phyloP scores from a whole-genome alignment of 495 filamentous ascomycete genomes.

The Podospora sp. region DNA sequence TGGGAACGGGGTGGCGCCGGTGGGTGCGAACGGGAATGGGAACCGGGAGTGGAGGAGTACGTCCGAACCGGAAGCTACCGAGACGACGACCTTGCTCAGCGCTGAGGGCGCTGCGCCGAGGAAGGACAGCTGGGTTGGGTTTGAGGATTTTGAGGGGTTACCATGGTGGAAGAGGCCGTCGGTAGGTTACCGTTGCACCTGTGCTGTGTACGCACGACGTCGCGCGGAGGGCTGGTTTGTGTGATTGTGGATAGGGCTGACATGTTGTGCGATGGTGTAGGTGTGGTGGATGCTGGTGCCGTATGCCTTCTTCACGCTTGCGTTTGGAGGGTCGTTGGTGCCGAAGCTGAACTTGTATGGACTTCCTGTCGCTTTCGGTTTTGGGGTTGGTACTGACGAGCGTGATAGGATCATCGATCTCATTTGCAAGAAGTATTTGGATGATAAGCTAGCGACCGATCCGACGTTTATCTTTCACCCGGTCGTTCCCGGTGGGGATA shows the following conservation, averaged over 20 bases:
- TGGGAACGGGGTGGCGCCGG: neutral
- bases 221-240: neutral
- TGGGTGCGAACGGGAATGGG: neutral
- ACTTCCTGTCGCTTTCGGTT: neutral
- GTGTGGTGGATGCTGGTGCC: constrained; percentile 83
- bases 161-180: constrained; percentile 75
- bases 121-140: constrained; percentile 42
- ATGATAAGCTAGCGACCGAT: constrained; percentile 58
- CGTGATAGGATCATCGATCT: constrained; percentile 64
- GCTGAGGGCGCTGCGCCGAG: constrained; percentile 7
- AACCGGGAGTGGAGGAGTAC: neutral
- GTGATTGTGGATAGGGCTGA: neutral
- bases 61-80: constrained; percentile 35
- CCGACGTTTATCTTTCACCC: constrained; percentile 64
- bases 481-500: constrained; percentile 65
- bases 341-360: constrained; percentile 72
- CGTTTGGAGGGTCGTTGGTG: constrained; percentile 79
- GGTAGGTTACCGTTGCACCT: constrained; percentile 46
- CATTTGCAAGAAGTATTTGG: constrained; percentile 77
- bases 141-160: constrained; percentile 62
- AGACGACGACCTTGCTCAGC: constrained; percentile 45
- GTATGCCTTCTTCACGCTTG: constrained; percentile 75
- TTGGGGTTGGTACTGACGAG: constrained; percentile 16
- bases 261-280: constrained; percentile 43
- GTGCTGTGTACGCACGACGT: neutral